phyloP scores from a whole-genome alignment of 345 rosid genomes.

The Citrus mangshanensis region DNA sequence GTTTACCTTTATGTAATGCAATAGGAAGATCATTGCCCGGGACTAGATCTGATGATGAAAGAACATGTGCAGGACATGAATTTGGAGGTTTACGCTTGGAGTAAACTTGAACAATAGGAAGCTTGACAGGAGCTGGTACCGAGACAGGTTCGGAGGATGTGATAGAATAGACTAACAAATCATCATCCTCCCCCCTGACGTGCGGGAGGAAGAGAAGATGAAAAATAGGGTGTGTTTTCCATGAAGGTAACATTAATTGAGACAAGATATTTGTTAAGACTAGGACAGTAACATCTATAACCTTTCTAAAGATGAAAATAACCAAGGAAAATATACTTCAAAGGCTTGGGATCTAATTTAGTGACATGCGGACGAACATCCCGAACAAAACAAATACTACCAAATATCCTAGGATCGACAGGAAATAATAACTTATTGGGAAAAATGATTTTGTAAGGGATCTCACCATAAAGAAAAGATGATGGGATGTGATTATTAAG shows the following conservation, averaged over 20 bases:
- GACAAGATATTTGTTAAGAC: background rate
- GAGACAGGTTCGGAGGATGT: too few species aligned
- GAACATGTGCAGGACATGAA: background rate
- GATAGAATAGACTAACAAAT: background rate
- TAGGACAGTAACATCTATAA: background rate
- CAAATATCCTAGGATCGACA: background rate
- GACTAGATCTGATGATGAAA: background rate
- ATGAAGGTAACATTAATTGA: background rate
- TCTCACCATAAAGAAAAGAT: background rate
- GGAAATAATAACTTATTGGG: background rate
- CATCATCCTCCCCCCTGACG: background rate
- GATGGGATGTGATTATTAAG: background rate
- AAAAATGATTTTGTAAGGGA: background rate
- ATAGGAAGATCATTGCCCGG: background rate
- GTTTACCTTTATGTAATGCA: background rate
- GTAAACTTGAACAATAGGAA: background rate
- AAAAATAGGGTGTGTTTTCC: background rate
- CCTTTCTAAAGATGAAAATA: background rate
- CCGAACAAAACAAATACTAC: background rate
- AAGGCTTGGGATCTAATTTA: background rate
- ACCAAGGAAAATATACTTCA: background rate
- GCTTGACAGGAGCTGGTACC: too few species aligned
- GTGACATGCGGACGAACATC: background rate
- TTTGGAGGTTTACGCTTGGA: background rate
- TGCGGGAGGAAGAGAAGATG: rapidly evolving